These are phyloP conservation scores for Phialemonium atrogriseum DNA, from an alignment of 2,329 filamentous ascomycete species.

Conservation along the genomic window DNA sequence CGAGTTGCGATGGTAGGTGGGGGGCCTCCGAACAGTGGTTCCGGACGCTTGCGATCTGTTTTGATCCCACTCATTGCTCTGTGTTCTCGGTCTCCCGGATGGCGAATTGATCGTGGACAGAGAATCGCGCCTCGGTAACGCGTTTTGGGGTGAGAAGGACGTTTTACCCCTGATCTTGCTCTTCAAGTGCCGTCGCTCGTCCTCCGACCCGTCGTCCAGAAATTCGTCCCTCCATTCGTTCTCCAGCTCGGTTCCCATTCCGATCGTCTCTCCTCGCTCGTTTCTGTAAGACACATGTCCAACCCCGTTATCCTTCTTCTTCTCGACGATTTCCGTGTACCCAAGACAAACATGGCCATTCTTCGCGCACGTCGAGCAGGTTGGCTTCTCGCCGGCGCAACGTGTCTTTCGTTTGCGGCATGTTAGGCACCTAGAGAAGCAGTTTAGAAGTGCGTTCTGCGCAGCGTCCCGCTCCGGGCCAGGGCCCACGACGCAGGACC, in stretches of 20 bases:
- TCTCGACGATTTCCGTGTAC: slow-evolving; percentile 49
- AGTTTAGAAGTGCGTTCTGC: slow-evolving; percentile 4
- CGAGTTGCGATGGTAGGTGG: slow-evolving; percentile 19
- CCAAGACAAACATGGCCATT: slow-evolving; percentile 63
- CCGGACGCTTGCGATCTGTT: slow-evolving; percentile 7
- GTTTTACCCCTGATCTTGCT: slow-evolving; percentile 14
- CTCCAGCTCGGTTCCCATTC: slow-evolving; percentile 19
- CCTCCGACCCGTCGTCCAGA: slow-evolving; percentile 24
- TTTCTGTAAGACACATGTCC: slow-evolving; percentile 4
- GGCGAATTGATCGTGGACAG: slow-evolving; percentile 11
- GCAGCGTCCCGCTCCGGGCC: too few species aligned
- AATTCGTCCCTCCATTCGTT: slow-evolving; percentile 21
- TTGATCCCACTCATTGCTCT: slow-evolving; percentile 18
- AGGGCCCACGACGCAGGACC: not conserved
- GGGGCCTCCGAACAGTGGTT: slow-evolving; percentile 7
- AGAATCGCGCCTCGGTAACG: slow-evolving; percentile 11
- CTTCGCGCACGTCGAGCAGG: slow-evolving; percentile 64
- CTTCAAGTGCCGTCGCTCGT: slow-evolving; percentile 21
- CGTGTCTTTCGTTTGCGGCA: slow-evolving; percentile 70
- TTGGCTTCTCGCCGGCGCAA: slow-evolving; percentile 64
- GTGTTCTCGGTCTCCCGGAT: slow-evolving; percentile 6
- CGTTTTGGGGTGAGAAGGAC: slow-evolving; percentile 15
- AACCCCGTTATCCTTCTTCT: slow-evolving; percentile 25
- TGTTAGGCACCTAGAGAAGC: slow-evolving; percentile 50
- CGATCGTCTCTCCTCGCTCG: slow-evolving; percentile 14